Conservation (phyloP, 257 asterid species). For the Prunella vulgaris region DNA sequence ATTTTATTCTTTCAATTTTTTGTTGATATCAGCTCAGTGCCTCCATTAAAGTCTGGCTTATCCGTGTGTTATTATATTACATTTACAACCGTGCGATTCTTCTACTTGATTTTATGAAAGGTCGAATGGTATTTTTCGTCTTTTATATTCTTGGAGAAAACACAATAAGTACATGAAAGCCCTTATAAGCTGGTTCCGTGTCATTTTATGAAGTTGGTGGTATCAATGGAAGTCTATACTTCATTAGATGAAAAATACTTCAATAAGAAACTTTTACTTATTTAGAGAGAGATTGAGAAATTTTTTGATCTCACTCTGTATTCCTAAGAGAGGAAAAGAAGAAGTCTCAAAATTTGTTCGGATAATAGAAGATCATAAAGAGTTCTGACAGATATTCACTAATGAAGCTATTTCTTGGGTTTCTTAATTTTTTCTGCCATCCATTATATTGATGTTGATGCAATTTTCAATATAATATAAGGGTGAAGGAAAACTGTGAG, state of each 20-base stretch:
- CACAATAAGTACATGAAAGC: neutral
- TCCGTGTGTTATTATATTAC: neutral
- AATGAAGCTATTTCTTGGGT: neutral
- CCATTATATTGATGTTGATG: neutral
- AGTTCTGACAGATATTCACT: neutral
- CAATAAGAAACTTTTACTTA: neutral
- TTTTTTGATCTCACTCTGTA: neutral
- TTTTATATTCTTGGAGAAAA: neutral
- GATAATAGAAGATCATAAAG: neutral
- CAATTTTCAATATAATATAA: neutral
- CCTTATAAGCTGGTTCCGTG: neutral
- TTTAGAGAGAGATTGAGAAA: neutral
- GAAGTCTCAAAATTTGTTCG: neutral
- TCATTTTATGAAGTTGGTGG: neutral
- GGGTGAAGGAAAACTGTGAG: neutral
- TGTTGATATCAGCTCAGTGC: neutral
- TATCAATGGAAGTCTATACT: neutral
- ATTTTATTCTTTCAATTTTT: constrained; percentile 9
- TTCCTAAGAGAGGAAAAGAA: neutral
- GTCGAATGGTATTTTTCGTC: neutral
- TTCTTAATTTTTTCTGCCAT: neutral
- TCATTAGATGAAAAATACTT: neutral
- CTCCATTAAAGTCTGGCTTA: constrained; percentile 3
- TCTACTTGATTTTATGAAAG: no score
- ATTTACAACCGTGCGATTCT: no score